Evolutionary conservation across 2,329 filamentous ascomycete species (phyloP).

Genomic region (Fusarium mundagurra): DNA sequence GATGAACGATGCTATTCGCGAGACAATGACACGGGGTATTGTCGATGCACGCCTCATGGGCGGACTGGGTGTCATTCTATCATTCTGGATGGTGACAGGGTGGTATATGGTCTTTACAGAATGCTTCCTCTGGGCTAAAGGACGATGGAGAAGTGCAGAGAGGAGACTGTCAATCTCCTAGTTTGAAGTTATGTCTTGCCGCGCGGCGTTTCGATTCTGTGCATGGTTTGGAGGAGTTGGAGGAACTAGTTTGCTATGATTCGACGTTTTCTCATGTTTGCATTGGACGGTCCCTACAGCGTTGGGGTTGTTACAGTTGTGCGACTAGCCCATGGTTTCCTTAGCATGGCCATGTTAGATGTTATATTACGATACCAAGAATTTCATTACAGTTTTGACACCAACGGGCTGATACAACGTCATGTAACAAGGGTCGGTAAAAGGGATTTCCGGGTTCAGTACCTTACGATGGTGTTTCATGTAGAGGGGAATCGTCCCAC

Average conservation of each 20-base stretch:
- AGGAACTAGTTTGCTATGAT: neutral
- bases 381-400: slow-evolving; percentile 9
- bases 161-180: slow-evolving; percentile 35
- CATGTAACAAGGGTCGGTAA: slow-evolving; percentile 26
- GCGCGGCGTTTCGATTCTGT: slow-evolving; percentile 1
- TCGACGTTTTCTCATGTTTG: slow-evolving; percentile 6
- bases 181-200: neutral
- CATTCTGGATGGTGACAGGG: slow-evolving; percentile 60
- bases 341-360: slow-evolving; percentile 12
- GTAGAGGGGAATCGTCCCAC: slow-evolving; percentile 25
- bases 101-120: slow-evolving; percentile 61
- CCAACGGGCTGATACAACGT: slow-evolving; percentile 8
- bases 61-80: slow-evolving; percentile 57
- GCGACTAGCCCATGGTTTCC: neutral
- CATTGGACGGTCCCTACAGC: slow-evolving; percentile 22
- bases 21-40: slow-evolving; percentile 48
- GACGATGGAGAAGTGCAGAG: slow-evolving; percentile 44
- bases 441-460: slow-evolving; percentile 16
- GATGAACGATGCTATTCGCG: slow-evolving; percentile 53
- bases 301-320: slow-evolving; percentile 9
- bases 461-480: slow-evolving; percentile 35
- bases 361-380: slow-evolving; percentile 36
- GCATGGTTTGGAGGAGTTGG: slow-evolving; percentile 8
- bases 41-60: slow-evolving; percentile 57
- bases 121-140: slow-evolving; percentile 52